These are phyloP conservation scores for Cercis canadensis DNA, from an alignment of 306 rosid species.

Conservation along the genomic window DNA sequence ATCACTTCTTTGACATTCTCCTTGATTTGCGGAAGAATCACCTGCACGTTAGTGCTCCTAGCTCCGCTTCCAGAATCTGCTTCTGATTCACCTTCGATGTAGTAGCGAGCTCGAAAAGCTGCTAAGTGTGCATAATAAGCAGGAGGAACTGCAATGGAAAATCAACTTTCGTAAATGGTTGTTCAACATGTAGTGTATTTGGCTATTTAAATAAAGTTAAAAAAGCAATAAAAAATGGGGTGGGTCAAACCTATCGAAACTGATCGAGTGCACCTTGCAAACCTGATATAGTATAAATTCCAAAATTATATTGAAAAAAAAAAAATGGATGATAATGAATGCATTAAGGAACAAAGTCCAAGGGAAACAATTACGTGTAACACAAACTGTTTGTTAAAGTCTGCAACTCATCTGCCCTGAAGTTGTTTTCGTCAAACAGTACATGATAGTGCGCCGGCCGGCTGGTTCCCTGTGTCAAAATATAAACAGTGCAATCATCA, in stretches of 20 bases:
- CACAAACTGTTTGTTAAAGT: slow-evolving; percentile 44
- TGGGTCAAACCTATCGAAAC: slow-evolving; percentile 46
- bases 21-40: slow-evolving; percentile 17
- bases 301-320: not conserved
- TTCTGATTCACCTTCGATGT: slow-evolving; percentile 46
- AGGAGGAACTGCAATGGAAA: slow-evolving; percentile 48
- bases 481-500: not conserved
- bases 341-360: not conserved
- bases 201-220: too few relatives aligned
- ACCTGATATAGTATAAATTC: slow-evolving; percentile 19
- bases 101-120: slow-evolving; percentile 51
- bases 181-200: not conserved
- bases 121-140: slow-evolving; percentile 57
- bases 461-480: slow-evolving; percentile 51
- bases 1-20: slow-evolving; percentile 40
- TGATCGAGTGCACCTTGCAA: slow-evolving; percentile 54
- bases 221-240: not conserved
- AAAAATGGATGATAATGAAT: not conserved
- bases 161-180: not conserved
- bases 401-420: slow-evolving; percentile 40
- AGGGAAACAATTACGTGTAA: slow-evolving; percentile 45
- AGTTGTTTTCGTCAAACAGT: slow-evolving; percentile 41
- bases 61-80: slow-evolving; percentile 32
- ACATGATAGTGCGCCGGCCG: slow-evolving; percentile 56
- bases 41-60: not conserved